Evolutionary conservation across 345 rosid species (phyloP), one percentile per base, ranked within the genome.

Genomic region (Mercurialis annua): DNA sequence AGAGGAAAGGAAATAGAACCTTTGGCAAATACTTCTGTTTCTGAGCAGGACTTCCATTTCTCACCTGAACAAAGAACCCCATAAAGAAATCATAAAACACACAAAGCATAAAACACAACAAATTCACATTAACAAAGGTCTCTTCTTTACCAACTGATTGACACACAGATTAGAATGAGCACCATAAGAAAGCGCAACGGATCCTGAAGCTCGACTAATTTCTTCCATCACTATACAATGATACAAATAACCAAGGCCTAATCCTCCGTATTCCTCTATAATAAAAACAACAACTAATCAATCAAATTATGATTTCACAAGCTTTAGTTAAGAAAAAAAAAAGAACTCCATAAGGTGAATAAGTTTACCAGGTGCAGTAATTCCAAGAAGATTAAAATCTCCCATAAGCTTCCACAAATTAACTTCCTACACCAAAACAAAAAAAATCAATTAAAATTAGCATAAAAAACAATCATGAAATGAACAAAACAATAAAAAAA

Each of bases 321-420:
- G 40, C 40, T 34, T 29, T 30, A 29, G 6, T 3, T 2, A 14
- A n/a, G 18, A 64, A 11, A 2, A 44, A 69, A 11, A 43, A 16
- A 8, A 64, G 24, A 29, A 48, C 10, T 6, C 23, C 27, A 24
- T 38, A 30, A 72, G 5, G 23, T 31, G 53, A 8, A 36, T n/a
- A n/a, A n/a, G n/a, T n/a, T n/a, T n/a, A 93, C 97, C 97, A 66
- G 98, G 97, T 23, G 89, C 96, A 48, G 96, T 93, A 59, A 93
- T 85, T 76, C 97, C 98, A 79, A 80, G 92, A 54, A 93, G 98
- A 86, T 85, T 88, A 66, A 93, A 93, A 71, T 86, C 94, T 40
- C 98, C 97, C 98, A 90, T 90, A 44, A 81, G 82, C 76, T 93
- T 93, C 98, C 98, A 93, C 56, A 90, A 83, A 69, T 93, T 86